These are phyloP conservation scores for Dactylellina parvicollis DNA, from an alignment of 2,329 filamentous ascomycete species.

Conservation along the genomic window DNA sequence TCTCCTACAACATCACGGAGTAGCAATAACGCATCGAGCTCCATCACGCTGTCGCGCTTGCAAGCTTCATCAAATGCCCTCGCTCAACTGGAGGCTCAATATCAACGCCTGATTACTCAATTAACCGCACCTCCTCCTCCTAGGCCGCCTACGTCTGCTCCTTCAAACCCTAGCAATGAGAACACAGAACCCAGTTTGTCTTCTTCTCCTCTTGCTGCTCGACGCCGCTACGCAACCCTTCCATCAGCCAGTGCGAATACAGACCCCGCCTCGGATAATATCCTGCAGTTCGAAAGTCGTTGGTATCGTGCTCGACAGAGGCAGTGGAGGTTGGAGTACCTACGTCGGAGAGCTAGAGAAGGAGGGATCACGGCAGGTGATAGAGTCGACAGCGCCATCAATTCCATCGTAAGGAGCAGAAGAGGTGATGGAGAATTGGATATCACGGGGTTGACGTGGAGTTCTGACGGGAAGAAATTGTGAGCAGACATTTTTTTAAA, in stretches of 20 bases:
- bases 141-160: constrained; percentile 42
- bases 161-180: constrained; percentile 27
- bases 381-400: constrained; percentile 30
- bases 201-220: constrained; percentile 32
- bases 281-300: constrained; percentile 56
- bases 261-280: constrained; percentile 54
- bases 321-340: constrained; percentile 51
- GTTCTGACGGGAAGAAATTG: constrained; percentile 58
- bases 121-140: constrained; percentile 48
- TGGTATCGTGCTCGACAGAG: constrained; percentile 56
- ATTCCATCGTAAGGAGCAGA: constrained; percentile 34
- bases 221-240: constrained; percentile 45
- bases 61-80: constrained; percentile 49
- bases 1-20: constrained; percentile 21
- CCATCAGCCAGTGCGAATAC: constrained; percentile 51
- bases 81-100: constrained; percentile 50
- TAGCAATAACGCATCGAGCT: constrained; percentile 42
- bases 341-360: constrained; percentile 34
- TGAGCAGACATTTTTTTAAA: too few relatives aligned
- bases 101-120: constrained; percentile 50
- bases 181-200: constrained; percentile 24
- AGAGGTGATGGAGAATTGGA: constrained; percentile 56
- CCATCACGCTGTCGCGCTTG: constrained; percentile 44
- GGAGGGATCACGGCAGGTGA: constrained; percentile 22
- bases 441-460: constrained; percentile 58